Evolutionary conservation across 179 eudicot genomes (phyloP).

Genomic region (Patellifolia procumbens): DNA sequence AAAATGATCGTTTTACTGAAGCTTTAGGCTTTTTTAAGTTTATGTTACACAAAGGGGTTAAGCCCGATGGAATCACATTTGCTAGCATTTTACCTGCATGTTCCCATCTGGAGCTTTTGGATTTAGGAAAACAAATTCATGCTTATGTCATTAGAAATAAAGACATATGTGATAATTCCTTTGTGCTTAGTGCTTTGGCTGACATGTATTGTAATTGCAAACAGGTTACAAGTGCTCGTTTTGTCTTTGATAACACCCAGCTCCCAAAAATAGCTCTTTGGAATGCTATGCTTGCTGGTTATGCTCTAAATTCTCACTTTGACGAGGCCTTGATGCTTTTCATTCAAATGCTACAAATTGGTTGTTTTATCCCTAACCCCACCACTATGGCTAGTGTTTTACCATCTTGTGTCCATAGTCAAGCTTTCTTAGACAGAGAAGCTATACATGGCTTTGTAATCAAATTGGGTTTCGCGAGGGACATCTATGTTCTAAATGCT

Average conservation of each 20-base stretch:
- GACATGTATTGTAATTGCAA: slow-evolving; percentile 57
- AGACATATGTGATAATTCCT: slow-evolving; percentile 34
- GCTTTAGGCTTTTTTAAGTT: slow-evolving; percentile 48
- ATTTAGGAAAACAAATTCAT: slow-evolving; percentile 47
- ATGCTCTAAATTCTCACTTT: slow-evolving; percentile 39
- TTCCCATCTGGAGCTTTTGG: slow-evolving; percentile 49
- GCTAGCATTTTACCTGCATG: slow-evolving; percentile 65
- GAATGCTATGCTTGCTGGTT: slow-evolving; percentile 54
- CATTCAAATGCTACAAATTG: slow-evolving; percentile 37
- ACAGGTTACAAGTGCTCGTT: slow-evolving; percentile 27
- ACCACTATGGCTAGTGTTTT: slow-evolving; percentile 46
- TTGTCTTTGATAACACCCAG: slow-evolving; percentile 24
- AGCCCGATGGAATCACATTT: slow-evolving; percentile 58
- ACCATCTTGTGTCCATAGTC: slow-evolving; percentile 48
- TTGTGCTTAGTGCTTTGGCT: slow-evolving; percentile 47
- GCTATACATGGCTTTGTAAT: slow-evolving; percentile 43
- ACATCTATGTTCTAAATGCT: slow-evolving; percentile 41
- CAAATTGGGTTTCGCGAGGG: slow-evolving; percentile 37
- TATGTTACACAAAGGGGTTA: slow-evolving; percentile 44
- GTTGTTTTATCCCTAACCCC: slow-evolving; percentile 39
- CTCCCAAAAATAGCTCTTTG: slow-evolving; percentile 37
- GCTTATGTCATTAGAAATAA: slow-evolving; percentile 38
- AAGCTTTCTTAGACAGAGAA: slow-evolving; percentile 34
- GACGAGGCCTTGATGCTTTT: slow-evolving; percentile 44
- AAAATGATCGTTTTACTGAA: slow-evolving; percentile 49